Evolutionary conservation across 352 stramenopile genomes (phyloP), one percentile per base, ranked within the genome.

Genomic region (Pythium brachiatum): DNA sequence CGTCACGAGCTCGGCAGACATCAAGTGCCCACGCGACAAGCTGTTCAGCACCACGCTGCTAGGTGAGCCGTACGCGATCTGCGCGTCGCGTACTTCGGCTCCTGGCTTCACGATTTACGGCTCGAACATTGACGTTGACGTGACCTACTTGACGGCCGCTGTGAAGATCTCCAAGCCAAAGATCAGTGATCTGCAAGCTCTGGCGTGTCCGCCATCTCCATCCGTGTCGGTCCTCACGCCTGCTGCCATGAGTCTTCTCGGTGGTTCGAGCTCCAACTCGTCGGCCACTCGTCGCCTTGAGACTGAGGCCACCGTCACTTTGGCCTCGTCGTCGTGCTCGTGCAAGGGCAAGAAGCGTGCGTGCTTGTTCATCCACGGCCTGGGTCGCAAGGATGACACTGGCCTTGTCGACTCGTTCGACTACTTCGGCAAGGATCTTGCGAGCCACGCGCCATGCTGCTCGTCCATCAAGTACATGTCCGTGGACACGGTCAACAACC

Each of bases 301-400:
- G 2, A 59, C 60, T 23, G 70, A 64, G 23, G 60, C 56, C 38
- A 66, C 74, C 7, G 41, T 48, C n/a, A 16, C 63, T 58, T 12
- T 74, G 60, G n/a, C 62, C 4, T 26, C 47, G 4, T 52, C 76
- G 0, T 70, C 66, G 5, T 83, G 69, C 48, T 32, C 57, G 11
- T 87, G 71, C 59, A 76, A 76, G 52, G 53, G 67, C 15, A 78
- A 46, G 27, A 27, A 60, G 13, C 70, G 76, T 5, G 50, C 73
- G 8, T 91, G 81, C 34, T 51, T 91, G 27, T 88, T 91, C 54
- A 64, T 91, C 57, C 72, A 81, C 21, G 81, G 79, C 13, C 51
- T 88, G 15, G 81, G 68, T 34, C 64, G 69, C 31, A 66, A 70
- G n/a, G 52, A 61, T 1, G 72, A 84, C 9, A 36, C 60, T 20